Percentiles rank a stretch among this genome's conserved stretches.
Conservation (phyloP, 805 yeast species). For the Teunomyces aglyptinius region DNA sequence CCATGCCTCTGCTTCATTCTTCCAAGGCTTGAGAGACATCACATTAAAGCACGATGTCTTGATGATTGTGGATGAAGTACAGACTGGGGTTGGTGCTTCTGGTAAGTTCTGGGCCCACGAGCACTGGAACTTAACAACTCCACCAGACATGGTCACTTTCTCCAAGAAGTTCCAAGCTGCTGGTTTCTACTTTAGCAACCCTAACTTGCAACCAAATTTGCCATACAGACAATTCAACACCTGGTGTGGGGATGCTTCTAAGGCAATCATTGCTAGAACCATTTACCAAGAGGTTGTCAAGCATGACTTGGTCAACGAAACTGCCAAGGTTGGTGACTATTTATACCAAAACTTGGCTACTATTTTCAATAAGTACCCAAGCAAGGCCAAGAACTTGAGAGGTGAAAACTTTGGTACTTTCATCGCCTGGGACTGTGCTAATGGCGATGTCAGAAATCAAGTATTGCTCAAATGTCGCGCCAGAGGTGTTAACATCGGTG, state of each 20-base stretch:
- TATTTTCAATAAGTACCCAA: constrained; percentile 41
- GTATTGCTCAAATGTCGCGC: constrained; percentile 46
- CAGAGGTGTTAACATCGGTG: constrained; percentile 65
- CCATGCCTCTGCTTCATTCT: constrained; percentile 60
- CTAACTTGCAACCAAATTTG: constrained; percentile 54
- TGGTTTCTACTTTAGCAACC: constrained; percentile 64
- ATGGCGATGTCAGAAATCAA: constrained; percentile 43
- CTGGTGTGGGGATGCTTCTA: constrained; percentile 77
- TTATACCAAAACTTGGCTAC: constrained; percentile 43
- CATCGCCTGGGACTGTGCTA: constrained; percentile 60
- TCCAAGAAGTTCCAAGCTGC: constrained; percentile 74
- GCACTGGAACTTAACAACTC: constrained; percentile 58
- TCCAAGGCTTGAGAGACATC: constrained; percentile 60
- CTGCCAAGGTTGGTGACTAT: constrained; percentile 54
- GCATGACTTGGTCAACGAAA: constrained; percentile 47
- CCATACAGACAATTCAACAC: constrained; percentile 74
- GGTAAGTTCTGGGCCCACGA: constrained; percentile 76
- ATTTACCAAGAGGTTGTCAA: constrained; percentile 55
- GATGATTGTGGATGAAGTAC: constrained; percentile 70
- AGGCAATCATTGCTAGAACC: constrained; percentile 60
- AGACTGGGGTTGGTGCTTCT: constrained; percentile 72
- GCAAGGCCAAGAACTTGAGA: constrained; percentile 48
- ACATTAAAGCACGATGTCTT: constrained; percentile 57
- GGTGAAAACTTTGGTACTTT: constrained; percentile 65
- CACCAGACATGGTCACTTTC: constrained; percentile 69